Percentiles rank a stretch among this genome's conserved stretches.
Conservation (phyloP, 139 green algal species). For the Chlorella sorokiniana region DNA sequence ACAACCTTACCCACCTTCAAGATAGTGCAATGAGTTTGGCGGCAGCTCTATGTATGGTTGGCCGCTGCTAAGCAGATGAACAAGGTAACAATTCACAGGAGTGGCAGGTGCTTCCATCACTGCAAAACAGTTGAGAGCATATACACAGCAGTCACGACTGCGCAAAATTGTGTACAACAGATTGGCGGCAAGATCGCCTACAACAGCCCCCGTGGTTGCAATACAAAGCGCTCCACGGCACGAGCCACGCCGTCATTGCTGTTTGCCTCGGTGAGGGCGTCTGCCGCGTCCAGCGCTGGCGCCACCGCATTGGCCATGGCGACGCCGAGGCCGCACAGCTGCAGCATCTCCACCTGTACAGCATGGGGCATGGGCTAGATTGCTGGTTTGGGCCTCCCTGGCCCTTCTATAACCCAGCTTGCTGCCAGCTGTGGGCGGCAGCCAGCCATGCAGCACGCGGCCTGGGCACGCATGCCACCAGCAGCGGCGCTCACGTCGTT, state of each 20-base stretch:
- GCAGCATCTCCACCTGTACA: slow-evolving; percentile 76
- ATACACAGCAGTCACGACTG: no score
- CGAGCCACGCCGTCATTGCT: slow-evolving; percentile 88
- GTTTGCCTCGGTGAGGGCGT: slow-evolving; percentile 71
- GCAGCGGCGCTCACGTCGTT: background rate
- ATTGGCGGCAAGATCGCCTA: background rate
- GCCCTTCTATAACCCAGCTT: no score
- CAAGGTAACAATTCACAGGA: background rate
- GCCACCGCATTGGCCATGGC: slow-evolving; percentile 85
- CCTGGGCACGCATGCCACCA: background rate
- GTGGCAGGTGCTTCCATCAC: background rate
- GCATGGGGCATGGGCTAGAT: background rate
- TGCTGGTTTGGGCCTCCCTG: no score
- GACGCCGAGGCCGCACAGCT: slow-evolving; percentile 60
- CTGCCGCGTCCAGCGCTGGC: slow-evolving; percentile 48
- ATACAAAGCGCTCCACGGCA: slow-evolving; percentile 82
- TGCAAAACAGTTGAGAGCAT: no score
- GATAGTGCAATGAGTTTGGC: no score
- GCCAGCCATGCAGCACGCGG: no score
- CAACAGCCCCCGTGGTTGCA: slow-evolving; percentile 49
- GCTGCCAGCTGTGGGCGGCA: no score
- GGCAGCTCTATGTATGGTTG: no score
- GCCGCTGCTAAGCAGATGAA: no score
- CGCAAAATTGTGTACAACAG: background rate
- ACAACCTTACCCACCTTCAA: no score